A percentile compares a stretch with the other conserved stretches of the same genome.
These are phyloP conservation scores for Tolypocladium capitatum DNA, from an alignment of 2,329 filamentous ascomycete genomes.

Conservation along the genomic window DNA sequence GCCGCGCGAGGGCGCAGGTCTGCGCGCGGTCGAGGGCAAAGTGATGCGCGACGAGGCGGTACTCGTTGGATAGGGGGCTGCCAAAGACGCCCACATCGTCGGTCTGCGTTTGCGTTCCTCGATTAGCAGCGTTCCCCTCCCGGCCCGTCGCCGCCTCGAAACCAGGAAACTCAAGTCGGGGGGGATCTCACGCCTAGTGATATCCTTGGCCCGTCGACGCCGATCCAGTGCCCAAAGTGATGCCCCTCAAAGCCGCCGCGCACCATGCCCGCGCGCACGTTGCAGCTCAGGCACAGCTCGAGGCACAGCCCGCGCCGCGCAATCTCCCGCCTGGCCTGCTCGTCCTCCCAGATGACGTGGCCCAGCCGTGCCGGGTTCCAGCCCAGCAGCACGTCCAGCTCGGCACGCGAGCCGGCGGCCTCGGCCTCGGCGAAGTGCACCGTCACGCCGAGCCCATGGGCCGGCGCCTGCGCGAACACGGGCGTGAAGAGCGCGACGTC, in stretches of 20 bases:
- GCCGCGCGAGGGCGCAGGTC: constrained; percentile 42
- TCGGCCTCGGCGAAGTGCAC: constrained; percentile 67
- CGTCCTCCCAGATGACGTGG: constrained; percentile 64
- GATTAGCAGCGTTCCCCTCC: background rate
- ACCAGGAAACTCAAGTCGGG: background rate
- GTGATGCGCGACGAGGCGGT: constrained; percentile 56
- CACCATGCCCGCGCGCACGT: constrained; percentile 64
- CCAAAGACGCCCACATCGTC: constrained; percentile 77
- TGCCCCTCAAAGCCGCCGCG: constrained; percentile 52
- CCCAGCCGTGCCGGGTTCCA: constrained; percentile 59
- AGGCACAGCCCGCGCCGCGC: constrained; percentile 43
- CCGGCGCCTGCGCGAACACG: constrained; percentile 44
- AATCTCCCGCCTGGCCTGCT: constrained; percentile 43
- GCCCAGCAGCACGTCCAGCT: constrained; percentile 50
- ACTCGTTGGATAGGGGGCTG: constrained; percentile 65
- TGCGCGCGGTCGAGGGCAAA: constrained; percentile 41
- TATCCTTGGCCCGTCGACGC: constrained; percentile 43
- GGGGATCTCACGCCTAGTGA: constrained; percentile 59
- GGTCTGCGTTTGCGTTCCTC: constrained; percentile 37
- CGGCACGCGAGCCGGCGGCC: constrained; percentile 39
- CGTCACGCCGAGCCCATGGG: constrained; percentile 47
- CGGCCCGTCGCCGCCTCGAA: too few species aligned
- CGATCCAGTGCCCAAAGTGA: constrained; percentile 65
- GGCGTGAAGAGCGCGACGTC: constrained; percentile 45
- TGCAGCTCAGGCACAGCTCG: constrained; percentile 70